Percentiles rank a stretch among this genome's conserved stretches.
Conservation (phyloP, 805 yeast genomes). For the Pichia nanzhaoensis region DNA sequence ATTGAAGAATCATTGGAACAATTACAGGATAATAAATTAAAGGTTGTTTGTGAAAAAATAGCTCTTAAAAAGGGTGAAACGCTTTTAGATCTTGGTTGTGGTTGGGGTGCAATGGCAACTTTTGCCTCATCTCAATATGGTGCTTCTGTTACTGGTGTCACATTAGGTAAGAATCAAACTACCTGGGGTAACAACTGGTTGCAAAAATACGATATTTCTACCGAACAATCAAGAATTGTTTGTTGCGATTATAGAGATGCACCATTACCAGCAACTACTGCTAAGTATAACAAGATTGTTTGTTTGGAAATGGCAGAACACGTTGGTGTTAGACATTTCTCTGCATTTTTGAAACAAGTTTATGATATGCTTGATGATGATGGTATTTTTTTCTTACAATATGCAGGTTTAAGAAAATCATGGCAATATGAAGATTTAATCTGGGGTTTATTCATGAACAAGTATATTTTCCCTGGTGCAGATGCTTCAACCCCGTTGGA, state of each 20-base stretch:
- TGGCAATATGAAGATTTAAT: constrained; percentile 93
- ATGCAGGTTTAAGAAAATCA: constrained; percentile 82
- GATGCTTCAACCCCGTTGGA: constrained; percentile 93
- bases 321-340: constrained; percentile 84
- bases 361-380: constrained; percentile 86
- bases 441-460: constrained; percentile 96
- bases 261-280: constrained; percentile 50
- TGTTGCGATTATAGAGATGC: constrained; percentile 90
- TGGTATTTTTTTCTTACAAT: constrained; percentile 80
- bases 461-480: constrained; percentile 95
- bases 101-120: constrained; percentile 92
- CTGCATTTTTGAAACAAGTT: constrained; percentile 70
- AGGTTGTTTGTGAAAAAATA: constrained; percentile 81
- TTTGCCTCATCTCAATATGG: constrained; percentile 78
- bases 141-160: constrained; percentile 82
- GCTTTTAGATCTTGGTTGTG: constrained; percentile 84
- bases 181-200: constrained; percentile 76
- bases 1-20: constrained; percentile 68
- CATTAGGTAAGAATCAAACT: constrained; percentile 87
- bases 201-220: constrained; percentile 57
- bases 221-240: constrained; percentile 66
- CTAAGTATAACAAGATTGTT: constrained; percentile 74
- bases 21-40: constrained; percentile 84
- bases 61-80: constrained; percentile 65
- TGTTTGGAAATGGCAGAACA: constrained; percentile 96